Base-by-base conservation (phyloP, 805 yeast species). In the Hanseniaspora guilliermondii region DNA sequence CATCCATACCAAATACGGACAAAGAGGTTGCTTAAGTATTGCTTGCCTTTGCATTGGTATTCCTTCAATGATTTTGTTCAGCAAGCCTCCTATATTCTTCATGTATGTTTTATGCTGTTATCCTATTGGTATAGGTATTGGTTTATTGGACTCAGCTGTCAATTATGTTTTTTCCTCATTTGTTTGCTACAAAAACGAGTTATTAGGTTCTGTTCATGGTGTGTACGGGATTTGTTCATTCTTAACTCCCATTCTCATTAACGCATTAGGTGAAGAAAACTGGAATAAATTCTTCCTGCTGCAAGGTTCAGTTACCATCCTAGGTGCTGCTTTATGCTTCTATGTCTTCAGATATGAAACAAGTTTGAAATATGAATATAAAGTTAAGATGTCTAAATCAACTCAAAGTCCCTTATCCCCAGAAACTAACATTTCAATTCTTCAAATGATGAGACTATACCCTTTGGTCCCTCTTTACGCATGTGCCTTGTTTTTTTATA, bases 201-300 rank as follows among this genome's bases (percentile, higher is more conserved):
- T 77, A 56, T 72, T 83, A 66, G 85, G 89, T 1, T 64, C 72
- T 24, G 69, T 77, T 56, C 93, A 85, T 67, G 89, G 86, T 0
- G 62, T 72, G 12, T 85, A 83, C 64, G 94, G 94, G 0, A 60
- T 79, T 2, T 88, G 89, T 2, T 86, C 88, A 0, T 79, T 85
- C 45, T 58, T 80, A 1, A 75, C 87, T 2, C 89, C 94, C 1
- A 73, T 85, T 21, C 63, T 80, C 30, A 81, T 83, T 2, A 77
- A 86, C 0, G 58, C 62, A 48, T 64, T 71, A 49, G 65, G 66
- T 9, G 59, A 63, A 27, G 65, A 60, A n/a, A 64, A 62, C 33
- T 66, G 67, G 71, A 56, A 62, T 37, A 39, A 53, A 25, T 65
- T 63, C 58, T 68, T 60, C 36, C 49, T 46, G 47, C 57, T 66